Conservation (phyloP, 2,329 filamentous ascomycete genomes). For the Fusarium sacchari region DNA sequence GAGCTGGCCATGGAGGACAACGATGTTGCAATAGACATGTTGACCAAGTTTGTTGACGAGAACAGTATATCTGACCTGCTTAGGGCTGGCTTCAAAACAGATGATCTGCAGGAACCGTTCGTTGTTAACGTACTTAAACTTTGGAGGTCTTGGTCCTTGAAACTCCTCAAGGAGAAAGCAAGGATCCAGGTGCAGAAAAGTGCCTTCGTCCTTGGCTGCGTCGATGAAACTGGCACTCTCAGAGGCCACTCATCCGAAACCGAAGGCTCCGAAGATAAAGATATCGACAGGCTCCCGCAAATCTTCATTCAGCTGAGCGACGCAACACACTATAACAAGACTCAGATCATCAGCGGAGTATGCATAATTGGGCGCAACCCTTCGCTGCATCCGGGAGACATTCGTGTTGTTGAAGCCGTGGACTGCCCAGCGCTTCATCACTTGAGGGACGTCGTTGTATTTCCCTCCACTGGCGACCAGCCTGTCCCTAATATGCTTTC, state of each 20-base stretch:
- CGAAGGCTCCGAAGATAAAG: conserved; percentile 53
- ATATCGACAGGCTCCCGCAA: conserved; percentile 72
- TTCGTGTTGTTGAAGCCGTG: conserved; percentile 87
- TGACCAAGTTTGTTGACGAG: conserved; percentile 82
- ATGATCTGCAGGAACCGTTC: conserved; percentile 76
- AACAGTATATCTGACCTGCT: conserved; percentile 88
- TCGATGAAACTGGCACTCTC: conserved; percentile 84
- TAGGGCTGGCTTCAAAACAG: conserved; percentile 78
- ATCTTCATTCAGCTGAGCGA: conserved; percentile 87
- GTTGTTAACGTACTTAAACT: conserved; percentile 79
- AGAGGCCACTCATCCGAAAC: conserved; percentile 72
- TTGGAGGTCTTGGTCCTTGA: conserved; percentile 91
- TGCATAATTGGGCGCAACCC: conserved; percentile 93
- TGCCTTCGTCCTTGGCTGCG: conserved; percentile 86
- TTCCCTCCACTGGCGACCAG: conserved; percentile 83
- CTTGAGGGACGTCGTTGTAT: conserved; percentile 85
- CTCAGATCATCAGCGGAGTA: conserved; percentile 75
- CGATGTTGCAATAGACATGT: conserved; percentile 69
- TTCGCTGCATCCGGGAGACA: conserved; percentile 91
- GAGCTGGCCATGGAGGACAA: conserved; percentile 75
- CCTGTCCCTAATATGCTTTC: conserved; percentile 95
- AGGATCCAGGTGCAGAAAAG: conserved; percentile 83
- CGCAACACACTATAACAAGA: conserved; percentile 61
- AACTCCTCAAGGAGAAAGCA: conserved; percentile 91
- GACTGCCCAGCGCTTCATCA: conserved; percentile 78